Percentiles rank a stretch among this genome's conserved stretches.
Evolutionary conservation across 225 moss, liverwort and hornwort species (phyloP).

Genomic region (Pleurozium schreberi): DNA sequence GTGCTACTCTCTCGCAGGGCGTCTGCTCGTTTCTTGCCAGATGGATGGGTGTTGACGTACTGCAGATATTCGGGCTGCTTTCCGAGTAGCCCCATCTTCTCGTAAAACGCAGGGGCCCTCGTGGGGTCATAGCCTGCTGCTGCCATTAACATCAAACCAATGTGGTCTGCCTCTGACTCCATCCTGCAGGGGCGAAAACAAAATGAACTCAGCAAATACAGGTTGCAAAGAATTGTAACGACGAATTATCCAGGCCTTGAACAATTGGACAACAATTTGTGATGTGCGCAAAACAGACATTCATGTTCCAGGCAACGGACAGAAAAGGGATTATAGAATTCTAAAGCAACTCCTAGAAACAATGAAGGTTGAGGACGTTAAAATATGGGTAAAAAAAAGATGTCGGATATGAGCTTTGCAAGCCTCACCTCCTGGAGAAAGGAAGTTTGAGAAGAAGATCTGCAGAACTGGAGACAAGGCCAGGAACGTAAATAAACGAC

Average conservation of each 20-base stretch:
- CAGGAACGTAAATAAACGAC: constrained; percentile 72
- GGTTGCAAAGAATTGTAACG: not conserved
- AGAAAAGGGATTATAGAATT: not conserved
- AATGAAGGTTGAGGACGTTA: not conserved
- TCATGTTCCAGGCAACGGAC: not conserved
- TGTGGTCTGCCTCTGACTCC: constrained; percentile 97
- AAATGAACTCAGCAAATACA: not conserved
- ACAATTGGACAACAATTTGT: not conserved
- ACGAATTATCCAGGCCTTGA: not conserved
- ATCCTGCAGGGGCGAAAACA: constrained; percentile 33
- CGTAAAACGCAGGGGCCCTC: constrained; percentile 67
- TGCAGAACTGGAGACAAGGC: constrained; percentile 59
- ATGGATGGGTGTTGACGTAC: constrained; percentile 80
- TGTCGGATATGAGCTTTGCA: not conserved
- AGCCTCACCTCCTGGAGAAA: constrained; percentile 66
- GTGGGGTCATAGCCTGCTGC: constrained; percentile 83
- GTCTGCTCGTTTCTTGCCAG: constrained; percentile 72
- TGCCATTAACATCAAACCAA: constrained; percentile 91
- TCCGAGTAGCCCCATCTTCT: constrained; percentile 71
- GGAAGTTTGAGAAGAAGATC: constrained; percentile 84
- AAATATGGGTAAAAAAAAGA: not conserved
- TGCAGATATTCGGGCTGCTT: constrained; percentile 61
- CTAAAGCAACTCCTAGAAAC: not conserved
- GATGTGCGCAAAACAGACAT: not conserved
- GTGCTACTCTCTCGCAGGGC: constrained; percentile 55